Evolutionary conservation across 2,329 filamentous ascomycete genomes (phyloP).

Genomic region (Fusarium palustre): DNA sequence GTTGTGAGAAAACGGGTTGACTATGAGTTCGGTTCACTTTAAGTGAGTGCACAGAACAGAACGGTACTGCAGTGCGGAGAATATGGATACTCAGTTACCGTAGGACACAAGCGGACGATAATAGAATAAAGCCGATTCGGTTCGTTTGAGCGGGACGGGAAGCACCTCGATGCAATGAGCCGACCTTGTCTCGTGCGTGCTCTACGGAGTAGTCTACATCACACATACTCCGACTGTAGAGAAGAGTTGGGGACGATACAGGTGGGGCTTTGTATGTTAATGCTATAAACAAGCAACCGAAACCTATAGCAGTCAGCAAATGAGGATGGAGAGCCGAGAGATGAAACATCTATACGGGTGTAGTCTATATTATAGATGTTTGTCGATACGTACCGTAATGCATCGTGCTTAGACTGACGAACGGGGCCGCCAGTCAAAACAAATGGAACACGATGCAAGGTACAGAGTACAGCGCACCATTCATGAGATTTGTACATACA

Average conservation of each 20-base stretch:
- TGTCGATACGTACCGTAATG: conserved; percentile 2
- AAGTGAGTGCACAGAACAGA: conserved; percentile 1
- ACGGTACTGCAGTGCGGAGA: conserved; percentile 10
- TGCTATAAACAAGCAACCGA: conserved; percentile 2
- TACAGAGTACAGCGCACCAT: not conserved
- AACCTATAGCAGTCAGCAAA: not conserved
- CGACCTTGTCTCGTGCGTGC: conserved; percentile 24
- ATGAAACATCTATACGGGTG: conserved; percentile 2
- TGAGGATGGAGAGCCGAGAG: not conserved
- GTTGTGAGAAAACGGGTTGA: conserved; percentile 1
- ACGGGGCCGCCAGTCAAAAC: not conserved
- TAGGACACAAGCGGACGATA: conserved; percentile 21
- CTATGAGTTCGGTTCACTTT: conserved; percentile 1
- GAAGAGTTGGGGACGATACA: not conserved
- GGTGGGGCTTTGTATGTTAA: not conserved
- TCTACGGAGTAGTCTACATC: not conserved
- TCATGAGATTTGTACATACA: not conserved
- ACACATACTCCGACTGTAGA: not conserved
- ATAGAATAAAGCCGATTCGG: conserved; percentile 12
- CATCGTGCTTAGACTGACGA: not conserved
- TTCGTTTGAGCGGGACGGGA: conserved; percentile 16
- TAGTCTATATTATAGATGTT: conserved; percentile 5
- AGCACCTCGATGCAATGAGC: conserved; percentile 32
- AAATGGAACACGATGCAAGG: conserved; percentile 17
- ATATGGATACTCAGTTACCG: conserved; percentile 10